phyloP scores from a whole-genome alignment of 2,329 filamentous ascomycete genomes.

The Talaromyces marneffei region DNA sequence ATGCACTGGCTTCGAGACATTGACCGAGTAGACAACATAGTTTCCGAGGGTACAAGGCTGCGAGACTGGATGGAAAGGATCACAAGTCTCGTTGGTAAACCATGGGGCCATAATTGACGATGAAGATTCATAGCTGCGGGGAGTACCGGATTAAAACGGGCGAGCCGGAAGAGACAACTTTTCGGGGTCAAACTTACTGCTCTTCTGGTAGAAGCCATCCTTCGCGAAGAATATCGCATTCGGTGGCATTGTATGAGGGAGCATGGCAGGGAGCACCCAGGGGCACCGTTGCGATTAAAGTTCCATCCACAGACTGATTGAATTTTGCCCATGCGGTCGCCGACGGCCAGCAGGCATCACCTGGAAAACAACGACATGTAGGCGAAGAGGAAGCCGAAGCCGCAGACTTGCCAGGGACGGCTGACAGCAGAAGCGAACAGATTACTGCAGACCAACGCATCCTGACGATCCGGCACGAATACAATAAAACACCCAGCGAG shows the following conservation, averaged over 20 bases:
- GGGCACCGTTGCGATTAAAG: conserved; percentile 31
- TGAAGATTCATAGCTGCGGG: conserved; percentile 17
- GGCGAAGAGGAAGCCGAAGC: not conserved
- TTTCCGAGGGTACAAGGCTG: conserved; percentile 26
- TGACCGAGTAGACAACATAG: conserved; percentile 30
- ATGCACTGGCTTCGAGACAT: conserved; percentile 20
- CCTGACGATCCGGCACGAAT: not conserved
- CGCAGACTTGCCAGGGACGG: not conserved
- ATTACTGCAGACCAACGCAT: not conserved
- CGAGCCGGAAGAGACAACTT: not conserved
- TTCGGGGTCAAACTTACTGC: not conserved
- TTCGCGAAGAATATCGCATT: not conserved
- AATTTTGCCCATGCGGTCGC: conserved; percentile 30
- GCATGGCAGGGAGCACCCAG: conserved; percentile 29
- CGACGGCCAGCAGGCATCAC: conserved; percentile 36
- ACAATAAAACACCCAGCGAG: not conserved
- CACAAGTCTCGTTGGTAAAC: conserved; percentile 30
- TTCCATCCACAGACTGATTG: conserved; percentile 34
- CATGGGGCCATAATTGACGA: conserved; percentile 30
- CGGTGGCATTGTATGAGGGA: not conserved
- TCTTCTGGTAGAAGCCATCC: conserved; percentile 1
- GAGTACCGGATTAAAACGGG: not conserved
- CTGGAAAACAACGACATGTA: conserved; percentile 20
- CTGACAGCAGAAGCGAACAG: not conserved
- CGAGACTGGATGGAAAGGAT: conserved; percentile 24